A percentile compares a stretch with the other conserved stretches of the same genome.
Conservation (phyloP, 2,329 filamentous ascomycete species). For the Clarireedia sp. region DNA sequence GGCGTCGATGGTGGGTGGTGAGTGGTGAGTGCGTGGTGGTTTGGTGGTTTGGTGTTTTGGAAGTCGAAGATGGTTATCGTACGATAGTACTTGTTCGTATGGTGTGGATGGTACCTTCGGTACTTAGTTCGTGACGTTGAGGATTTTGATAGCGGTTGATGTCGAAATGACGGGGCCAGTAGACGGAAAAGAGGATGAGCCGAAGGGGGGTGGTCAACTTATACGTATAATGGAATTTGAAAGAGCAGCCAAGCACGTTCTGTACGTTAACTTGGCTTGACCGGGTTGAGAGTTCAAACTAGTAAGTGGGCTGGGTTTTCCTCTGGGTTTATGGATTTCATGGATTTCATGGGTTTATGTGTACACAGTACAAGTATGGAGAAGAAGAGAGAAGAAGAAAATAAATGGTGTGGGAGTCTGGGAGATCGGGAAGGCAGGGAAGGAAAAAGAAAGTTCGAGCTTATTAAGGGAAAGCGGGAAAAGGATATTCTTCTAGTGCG, state of each 20-base stretch:
- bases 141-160: not conserved
- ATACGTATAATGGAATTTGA: slow-evolving; percentile 9
- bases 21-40: not conserved
- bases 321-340: no score
- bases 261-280: not conserved
- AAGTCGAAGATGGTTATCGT: not conserved
- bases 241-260: not conserved
- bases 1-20: not conserved
- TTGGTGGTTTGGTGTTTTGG: not conserved
- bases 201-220: slow-evolving; percentile 19
- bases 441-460: not conserved
- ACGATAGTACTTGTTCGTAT: not conserved
- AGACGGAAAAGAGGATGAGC: slow-evolving; percentile 20
- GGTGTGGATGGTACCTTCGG: not conserved
- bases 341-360: no score
- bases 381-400: not conserved
- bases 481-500: no score
- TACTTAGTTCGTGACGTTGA: not conserved
- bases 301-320: not conserved
- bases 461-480: not conserved
- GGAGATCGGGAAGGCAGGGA: not conserved
- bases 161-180: slow-evolving; percentile 15
- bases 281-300: not conserved
- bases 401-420: not conserved
- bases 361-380: not conserved